Base-by-base conservation (phyloP, 345 rosid species). In the Hypericum androsaemum region DNA sequence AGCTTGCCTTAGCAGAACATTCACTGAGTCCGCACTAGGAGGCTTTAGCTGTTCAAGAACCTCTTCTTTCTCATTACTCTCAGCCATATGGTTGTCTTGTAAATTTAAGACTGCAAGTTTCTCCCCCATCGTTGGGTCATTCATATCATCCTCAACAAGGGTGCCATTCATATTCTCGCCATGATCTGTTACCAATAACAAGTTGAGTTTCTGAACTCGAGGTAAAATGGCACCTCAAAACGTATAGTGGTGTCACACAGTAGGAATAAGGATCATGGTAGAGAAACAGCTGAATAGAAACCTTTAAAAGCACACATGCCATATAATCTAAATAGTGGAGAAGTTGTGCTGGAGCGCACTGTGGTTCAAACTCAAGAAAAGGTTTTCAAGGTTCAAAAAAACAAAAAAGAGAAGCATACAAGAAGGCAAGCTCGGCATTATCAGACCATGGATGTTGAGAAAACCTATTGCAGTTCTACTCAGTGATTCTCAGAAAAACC, bases 61-160 rank as follows among this genome's bases (percentile, higher is more conserved):
- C 13, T 63, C 79, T 41, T 53, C 16, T 56, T 54, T 49, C 56
- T 72, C 84, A n/a, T 28, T 48, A 65, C 8, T 60, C 44, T 32
- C 69, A 58, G 54, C n/a, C 45, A 64, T 59, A 15, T 59, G 73
- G 38, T 50, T 67, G 11, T 74, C 72, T 52, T 69, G 54, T 54
- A 83, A 51, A 61, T 71, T 72, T 57, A 86, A 73, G 65, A 68
- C 65, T 50, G 67, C 84, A 37, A 94, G 88, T 59, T 80, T 88
- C 65, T 94, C 97, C 41, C 95, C 97, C 77, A 94, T 88, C 28
- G 99, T 88, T 8, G 81, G 94, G 83, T 88, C 98, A 60, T 78
- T 71, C 37, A 52, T 56, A 68, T 76, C 78, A 78, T 76, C 80
- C 53, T 87, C 79, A 47, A 71, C 79, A 7, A 80, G 63, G 32